Evolutionary conservation across 2,329 filamentous ascomycete species (phyloP).

Genomic region (Colletotrichum sp.): DNA sequence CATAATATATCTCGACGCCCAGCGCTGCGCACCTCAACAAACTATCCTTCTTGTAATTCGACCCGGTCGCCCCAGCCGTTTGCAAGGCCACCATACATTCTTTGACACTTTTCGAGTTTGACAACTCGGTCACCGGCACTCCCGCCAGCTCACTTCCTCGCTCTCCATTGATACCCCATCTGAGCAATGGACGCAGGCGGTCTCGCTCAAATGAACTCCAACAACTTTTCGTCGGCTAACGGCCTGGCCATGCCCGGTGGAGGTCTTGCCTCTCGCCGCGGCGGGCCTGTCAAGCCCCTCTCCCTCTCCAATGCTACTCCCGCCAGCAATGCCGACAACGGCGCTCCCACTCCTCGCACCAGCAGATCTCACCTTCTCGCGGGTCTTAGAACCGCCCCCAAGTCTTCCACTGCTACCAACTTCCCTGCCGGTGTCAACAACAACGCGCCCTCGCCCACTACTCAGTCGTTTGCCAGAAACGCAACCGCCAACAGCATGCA

Average conservation of each 20-base stretch:
- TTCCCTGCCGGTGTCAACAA: slow-evolving; percentile 69
- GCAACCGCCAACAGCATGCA: slow-evolving; percentile 51
- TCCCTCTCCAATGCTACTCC: slow-evolving; percentile 77
- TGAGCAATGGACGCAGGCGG: slow-evolving; percentile 90
- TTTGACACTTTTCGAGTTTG: slow-evolving; percentile 5
- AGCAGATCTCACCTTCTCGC: slow-evolving; percentile 94
- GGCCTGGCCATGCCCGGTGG: slow-evolving; percentile 78
- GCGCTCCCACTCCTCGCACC: slow-evolving; percentile 83
- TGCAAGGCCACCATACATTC: slow-evolving; percentile 18
- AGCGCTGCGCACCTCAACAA: slow-evolving; percentile 2
- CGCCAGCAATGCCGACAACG: slow-evolving; percentile 70
- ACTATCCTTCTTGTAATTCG: slow-evolving; percentile 25
- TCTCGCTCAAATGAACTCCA: slow-evolving; percentile 99
- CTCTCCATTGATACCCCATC: slow-evolving; percentile 18
- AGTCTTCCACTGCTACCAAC: slow-evolving; percentile 75
- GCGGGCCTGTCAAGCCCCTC: slow-evolving; percentile 89
- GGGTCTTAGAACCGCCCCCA: slow-evolving; percentile 90
- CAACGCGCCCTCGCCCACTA: slow-evolving; percentile 43
- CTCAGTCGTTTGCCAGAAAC: slow-evolving; percentile 49
- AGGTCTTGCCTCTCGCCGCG: slow-evolving; percentile 83
- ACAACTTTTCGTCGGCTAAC: slow-evolving; percentile 73
- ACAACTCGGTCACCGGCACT: slow-evolving; percentile 1
- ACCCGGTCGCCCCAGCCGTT: slow-evolving; percentile 13
- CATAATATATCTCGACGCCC: slow-evolving; percentile 24
- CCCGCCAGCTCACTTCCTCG: slow-evolving; percentile 1